Conservation (phyloP, 192 early-diverging fungal species). For the Pecoramyces ruminantium region DNA sequence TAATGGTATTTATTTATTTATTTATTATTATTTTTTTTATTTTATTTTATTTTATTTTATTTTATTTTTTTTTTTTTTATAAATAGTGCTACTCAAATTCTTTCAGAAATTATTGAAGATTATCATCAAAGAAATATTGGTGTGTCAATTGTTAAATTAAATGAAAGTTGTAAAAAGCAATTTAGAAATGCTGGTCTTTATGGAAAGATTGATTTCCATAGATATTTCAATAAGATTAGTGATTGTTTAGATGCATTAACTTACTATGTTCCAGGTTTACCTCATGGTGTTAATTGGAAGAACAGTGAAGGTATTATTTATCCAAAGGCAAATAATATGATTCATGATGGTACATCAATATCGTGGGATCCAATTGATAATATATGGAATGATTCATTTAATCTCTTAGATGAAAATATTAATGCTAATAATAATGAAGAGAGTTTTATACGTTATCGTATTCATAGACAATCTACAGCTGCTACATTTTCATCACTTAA, state of each 20-base stretch:
- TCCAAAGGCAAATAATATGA: background rate
- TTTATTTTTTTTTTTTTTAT: too few relatives aligned
- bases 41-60: too few relatives aligned
- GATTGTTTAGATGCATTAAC: background rate
- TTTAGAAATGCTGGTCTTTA: constrained; percentile 60
- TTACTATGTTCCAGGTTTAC: background rate
- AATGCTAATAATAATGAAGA: background rate
- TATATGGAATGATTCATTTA: background rate
- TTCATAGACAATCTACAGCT: background rate
- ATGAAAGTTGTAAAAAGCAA: constrained; percentile 40
- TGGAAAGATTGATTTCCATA: constrained; percentile 11
- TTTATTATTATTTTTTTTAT: background rate
- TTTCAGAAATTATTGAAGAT: constrained; percentile 75
- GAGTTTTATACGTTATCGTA: background rate
- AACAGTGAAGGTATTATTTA: background rate
- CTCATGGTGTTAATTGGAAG: background rate
- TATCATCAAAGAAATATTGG: constrained; percentile 62
- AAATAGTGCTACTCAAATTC: constrained; percentile 57
- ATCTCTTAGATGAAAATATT: background rate
- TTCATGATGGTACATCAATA: background rate
- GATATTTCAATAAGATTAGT: background rate
- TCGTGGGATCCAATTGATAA: background rate
- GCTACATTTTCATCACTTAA: background rate
- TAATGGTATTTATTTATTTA: background rate
- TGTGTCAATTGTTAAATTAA: constrained; percentile 85